Conservation (phyloP, 495 filamentous ascomycete species). For the Oidiodendron maius region DNA sequence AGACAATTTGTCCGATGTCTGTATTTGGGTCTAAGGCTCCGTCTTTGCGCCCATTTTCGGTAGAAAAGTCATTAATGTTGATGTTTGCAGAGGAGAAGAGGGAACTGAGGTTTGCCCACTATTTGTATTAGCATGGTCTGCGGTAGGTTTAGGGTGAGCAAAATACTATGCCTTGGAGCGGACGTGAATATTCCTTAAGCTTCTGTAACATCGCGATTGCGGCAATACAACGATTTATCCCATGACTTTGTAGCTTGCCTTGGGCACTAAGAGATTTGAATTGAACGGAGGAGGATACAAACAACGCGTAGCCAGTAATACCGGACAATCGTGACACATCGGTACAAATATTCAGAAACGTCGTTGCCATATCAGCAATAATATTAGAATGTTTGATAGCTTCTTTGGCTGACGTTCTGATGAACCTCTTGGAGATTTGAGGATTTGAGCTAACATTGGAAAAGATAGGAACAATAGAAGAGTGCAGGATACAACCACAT, state of each 20-base stretch:
- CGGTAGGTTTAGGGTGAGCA: neutral
- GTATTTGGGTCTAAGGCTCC: neutral
- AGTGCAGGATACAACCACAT: constrained; percentile 1
- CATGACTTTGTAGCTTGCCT: neutral
- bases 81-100: neutral
- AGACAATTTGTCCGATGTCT: neutral
- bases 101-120: neutral
- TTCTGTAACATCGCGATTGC: neutral
- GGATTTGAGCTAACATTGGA: neutral
- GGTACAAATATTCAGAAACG: neutral
- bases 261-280: neutral
- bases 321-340: neutral
- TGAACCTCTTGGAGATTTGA: neutral
- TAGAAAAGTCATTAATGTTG: neutral
- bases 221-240: neutral
- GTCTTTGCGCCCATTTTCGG: neutral
- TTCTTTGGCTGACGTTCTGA: neutral
- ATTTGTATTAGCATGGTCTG: neutral
- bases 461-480: constrained; percentile 1
- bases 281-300: neutral
- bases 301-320: neutral
- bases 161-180: neutral
- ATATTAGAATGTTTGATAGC: neutral
- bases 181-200: neutral
- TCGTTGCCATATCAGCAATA: neutral